Base-by-base conservation (phyloP, 257 asterid genomes). In the Nyctanthes arbortristis region DNA sequence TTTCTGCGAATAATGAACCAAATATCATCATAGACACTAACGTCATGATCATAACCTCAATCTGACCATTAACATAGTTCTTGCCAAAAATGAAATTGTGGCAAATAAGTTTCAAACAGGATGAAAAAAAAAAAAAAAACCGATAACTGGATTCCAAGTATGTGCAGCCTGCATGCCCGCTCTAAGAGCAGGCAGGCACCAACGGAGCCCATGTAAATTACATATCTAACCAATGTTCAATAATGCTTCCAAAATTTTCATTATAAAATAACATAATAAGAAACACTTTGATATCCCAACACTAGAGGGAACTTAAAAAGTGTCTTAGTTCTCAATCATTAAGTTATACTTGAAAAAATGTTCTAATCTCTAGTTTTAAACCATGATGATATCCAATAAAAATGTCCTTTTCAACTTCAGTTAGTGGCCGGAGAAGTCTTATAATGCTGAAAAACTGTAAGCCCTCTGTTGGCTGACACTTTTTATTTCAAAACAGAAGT, bases 1-100 rank as follows among this genome's bases (percentile, higher is more conserved):
- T 29, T 57, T 40, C 54, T 52, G 67, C n/a, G 61, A 52, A 61
- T n/a, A n/a, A 25, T 25, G 49, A 31, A 65, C 60, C 30, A 67
- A 66, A n/a, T n/a, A n/a, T n/a, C 24, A 52, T 33, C 29, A 34
- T 12, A n/a, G 20, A 56, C 45, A 65, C 37, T 45, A 45, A 7
- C 6, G n/a, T 45, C 55, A 45, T 1, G 8, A 16, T 60, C 32
- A 61, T 20, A 57, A 35, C 18, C 49, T 20, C 30, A 47, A 11
- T 33, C 13, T 40, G 30, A 68, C 43, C 5, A 25, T 16, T 32
- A 33, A 28, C 27, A 7, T 25, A 58, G 37, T 30, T 69, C 74
- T 43, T 40, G 61, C 27, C 20, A 22, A 59, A 16, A 59, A 16
- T 49, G 29, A 33, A 57, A 30, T 11, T 6, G 7, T 70, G 9